These are phyloP conservation scores for Dictyostelium brefeldianum DNA, from an alignment of 78 protist species.

Conservation along the genomic window DNA sequence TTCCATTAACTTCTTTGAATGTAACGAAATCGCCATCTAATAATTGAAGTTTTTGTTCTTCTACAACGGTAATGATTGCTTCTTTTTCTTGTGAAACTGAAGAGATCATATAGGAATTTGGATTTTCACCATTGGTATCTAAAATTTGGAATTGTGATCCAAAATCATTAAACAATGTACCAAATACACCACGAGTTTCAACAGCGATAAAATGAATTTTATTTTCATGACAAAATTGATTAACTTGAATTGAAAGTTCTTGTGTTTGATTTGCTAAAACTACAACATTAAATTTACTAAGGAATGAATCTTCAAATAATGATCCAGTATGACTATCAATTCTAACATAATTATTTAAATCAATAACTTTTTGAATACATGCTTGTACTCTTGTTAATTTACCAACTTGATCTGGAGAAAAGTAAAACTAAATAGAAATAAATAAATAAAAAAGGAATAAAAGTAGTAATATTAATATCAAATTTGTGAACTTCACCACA, in stretches of 20 bases:
- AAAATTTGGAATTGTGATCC: conserved; percentile 89
- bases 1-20: conserved; percentile 94
- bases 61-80: conserved; percentile 91
- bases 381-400: conserved; percentile 64
- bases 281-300: conserved; percentile 63
- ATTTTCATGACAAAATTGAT: conserved; percentile 78
- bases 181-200: conserved; percentile 91
- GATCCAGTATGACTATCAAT: conserved; percentile 53
- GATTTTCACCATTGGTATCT: conserved; percentile 95
- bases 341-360: conserved; percentile 95
- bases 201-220: conserved; percentile 73
- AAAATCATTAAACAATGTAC: conserved; percentile 91
- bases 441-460: neutral
- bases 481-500: neutral
- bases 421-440: conserved; percentile 90
- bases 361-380: conserved; percentile 85
- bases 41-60: conserved; percentile 90
- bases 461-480: neutral
- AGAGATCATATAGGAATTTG: conserved; percentile 79
- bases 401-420: conserved; percentile 93
- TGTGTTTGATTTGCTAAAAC: conserved; percentile 79
- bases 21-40: conserved; percentile 93
- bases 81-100: conserved; percentile 84
- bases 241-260: conserved; percentile 55
- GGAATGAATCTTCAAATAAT: conserved; percentile 64